Conservation (phyloP, 2,329 filamentous ascomycete species). For the Piedraia hortae region DNA sequence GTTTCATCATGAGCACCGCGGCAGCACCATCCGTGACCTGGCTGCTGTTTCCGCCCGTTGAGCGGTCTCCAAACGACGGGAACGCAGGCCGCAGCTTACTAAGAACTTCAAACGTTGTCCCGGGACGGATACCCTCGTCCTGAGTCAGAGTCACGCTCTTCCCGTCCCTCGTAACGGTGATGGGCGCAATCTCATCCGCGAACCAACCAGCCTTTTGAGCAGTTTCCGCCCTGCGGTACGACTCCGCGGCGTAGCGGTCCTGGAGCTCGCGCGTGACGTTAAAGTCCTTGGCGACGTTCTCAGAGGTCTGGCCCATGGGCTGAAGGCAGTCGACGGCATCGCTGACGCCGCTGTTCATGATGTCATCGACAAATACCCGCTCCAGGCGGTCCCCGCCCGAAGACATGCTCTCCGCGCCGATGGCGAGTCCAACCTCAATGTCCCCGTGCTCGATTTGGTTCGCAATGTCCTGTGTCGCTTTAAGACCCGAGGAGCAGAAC, state of each 20-base stretch:
- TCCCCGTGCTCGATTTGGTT: constrained; percentile 53
- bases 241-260: constrained; percentile 67
- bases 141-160: constrained; percentile 52
- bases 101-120: constrained; percentile 62
- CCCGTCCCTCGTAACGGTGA: constrained; percentile 47
- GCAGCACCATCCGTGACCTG: constrained; percentile 90
- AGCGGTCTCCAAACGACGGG: constrained; percentile 61
- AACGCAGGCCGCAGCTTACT: constrained; percentile 75
- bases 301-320: constrained; percentile 94
- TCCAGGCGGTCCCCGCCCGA: constrained; percentile 40
- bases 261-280: constrained; percentile 52
- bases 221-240: constrained; percentile 59
- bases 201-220: constrained; percentile 82
- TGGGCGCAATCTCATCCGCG: constrained; percentile 80
- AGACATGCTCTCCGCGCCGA: constrained; percentile 79
- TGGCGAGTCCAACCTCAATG: constrained; percentile 67
- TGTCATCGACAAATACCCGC: constrained; percentile 47
- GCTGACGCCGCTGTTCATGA: constrained; percentile 40
- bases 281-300: constrained; percentile 86
- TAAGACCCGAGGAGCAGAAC: constrained; percentile 91
- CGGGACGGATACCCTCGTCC: constrained; percentile 76
- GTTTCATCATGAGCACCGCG: constrained; percentile 78
- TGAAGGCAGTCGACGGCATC: constrained; percentile 67
- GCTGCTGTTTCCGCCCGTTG: constrained; percentile 77
- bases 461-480: constrained; percentile 84